Conservation (phyloP, 805 yeast species). For the Saccharomycopsis schoenii region DNA sequence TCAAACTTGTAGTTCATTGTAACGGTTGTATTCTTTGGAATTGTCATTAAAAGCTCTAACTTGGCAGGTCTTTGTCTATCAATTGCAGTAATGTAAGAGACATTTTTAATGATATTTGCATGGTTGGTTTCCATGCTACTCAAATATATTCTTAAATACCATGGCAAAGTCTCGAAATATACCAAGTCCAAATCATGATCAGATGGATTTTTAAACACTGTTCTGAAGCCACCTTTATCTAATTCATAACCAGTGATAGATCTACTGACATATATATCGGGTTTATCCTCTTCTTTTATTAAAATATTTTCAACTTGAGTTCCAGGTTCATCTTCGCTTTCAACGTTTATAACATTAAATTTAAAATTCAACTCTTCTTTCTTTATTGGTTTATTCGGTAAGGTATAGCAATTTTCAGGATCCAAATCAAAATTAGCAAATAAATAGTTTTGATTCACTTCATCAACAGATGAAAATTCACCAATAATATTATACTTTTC, state of each 20-base stretch:
- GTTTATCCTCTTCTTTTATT: slow-evolving; percentile 2
- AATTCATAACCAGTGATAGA: slow-evolving; percentile 88
- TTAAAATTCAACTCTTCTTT: slow-evolving; percentile 13
- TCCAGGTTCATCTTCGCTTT: background rate
- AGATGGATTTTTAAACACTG: slow-evolving; percentile 63
- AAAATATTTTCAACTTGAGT: background rate
- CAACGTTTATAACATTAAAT: slow-evolving; percentile 6
- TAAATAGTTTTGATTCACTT: slow-evolving; percentile 6
- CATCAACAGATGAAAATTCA: slow-evolving; percentile 10
- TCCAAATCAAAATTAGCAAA: slow-evolving; percentile 15
- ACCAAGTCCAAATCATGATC: slow-evolving; percentile 38
- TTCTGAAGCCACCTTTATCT: slow-evolving; percentile 82
- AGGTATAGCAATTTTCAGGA: slow-evolving; percentile 11
- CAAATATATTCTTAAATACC: slow-evolving; percentile 81
- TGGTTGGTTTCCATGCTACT: slow-evolving; percentile 47
- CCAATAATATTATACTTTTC: slow-evolving; percentile 10
- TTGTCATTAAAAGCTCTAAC: slow-evolving; percentile 51
- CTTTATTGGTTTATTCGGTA: slow-evolving; percentile 10
- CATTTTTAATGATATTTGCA: slow-evolving; percentile 35
- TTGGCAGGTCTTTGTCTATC: slow-evolving; percentile 80
- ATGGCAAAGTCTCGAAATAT: slow-evolving; percentile 78
- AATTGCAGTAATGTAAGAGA: slow-evolving; percentile 63
- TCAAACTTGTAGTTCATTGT: slow-evolving; percentile 72
- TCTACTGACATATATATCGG: slow-evolving; percentile 55
- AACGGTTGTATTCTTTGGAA: slow-evolving; percentile 58